These are phyloP conservation scores for Tephrocybe sp. DNA, from an alignment of 768 basidiomycete genomes.

Conservation along the genomic window DNA sequence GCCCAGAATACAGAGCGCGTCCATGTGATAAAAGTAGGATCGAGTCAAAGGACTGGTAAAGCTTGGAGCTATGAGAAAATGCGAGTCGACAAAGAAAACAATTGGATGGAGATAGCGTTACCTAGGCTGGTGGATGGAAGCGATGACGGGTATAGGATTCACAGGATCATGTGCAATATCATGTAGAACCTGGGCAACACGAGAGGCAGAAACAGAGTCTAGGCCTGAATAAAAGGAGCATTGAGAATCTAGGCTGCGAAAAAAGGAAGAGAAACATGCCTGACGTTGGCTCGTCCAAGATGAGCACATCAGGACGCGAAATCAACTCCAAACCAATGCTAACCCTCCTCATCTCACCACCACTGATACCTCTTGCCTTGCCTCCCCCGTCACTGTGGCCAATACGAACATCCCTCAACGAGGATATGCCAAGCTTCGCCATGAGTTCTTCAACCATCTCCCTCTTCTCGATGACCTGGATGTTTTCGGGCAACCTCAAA, in stretches of 20 bases:
- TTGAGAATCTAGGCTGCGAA: constrained; percentile 77
- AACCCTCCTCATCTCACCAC: constrained; percentile 89
- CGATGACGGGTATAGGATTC: constrained; percentile 78
- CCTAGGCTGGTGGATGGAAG: constrained; percentile 89
- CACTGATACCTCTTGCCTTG: constrained; percentile 81
- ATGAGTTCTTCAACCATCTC: constrained; percentile 70
- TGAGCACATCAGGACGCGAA: constrained; percentile 78
- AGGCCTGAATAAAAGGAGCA: constrained; percentile 53
- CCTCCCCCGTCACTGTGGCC: constrained; percentile 59
- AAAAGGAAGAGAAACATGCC: constrained; percentile 28
- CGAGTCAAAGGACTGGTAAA: constrained; percentile 84
- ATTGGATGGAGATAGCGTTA: constrained; percentile 23
- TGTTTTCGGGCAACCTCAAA: constrained; percentile 76
- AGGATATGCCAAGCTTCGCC: constrained; percentile 73
- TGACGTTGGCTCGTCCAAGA: constrained; percentile 86
- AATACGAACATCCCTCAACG: constrained; percentile 71
- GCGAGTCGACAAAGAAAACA: not conserved
- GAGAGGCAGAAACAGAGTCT: constrained; percentile 85
- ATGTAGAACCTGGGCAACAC: constrained; percentile 76
- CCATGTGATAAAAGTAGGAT: constrained; percentile 80
- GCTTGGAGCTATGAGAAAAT: constrained; percentile 59
- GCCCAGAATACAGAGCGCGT: constrained; percentile 75
- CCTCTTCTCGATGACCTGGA: constrained; percentile 60
- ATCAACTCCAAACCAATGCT: constrained; percentile 91
- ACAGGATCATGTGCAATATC: constrained; percentile 69